A percentile compares a stretch with the other conserved stretches of the same genome.
These are phyloP conservation scores for Serendipita sp. DNA, from an alignment of 768 basidiomycete genomes.

Conservation along the genomic window DNA sequence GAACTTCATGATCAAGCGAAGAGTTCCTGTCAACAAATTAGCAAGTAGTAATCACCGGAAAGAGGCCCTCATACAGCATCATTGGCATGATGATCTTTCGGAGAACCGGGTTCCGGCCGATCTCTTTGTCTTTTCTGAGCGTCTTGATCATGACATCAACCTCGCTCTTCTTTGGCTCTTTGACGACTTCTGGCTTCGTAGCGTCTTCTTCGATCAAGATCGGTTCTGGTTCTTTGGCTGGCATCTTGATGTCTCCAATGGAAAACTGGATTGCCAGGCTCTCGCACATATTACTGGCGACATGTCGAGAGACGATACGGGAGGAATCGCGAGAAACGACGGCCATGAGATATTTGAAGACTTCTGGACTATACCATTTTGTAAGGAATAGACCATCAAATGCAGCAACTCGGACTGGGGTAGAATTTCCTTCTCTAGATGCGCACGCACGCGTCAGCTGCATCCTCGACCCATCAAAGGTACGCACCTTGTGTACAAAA, in stretches of 20 bases:
- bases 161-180: constrained; percentile 62
- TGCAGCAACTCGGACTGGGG: constrained; percentile 77
- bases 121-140: constrained; percentile 71
- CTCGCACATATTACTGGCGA: constrained; percentile 71
- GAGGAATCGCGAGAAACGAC: constrained; percentile 80
- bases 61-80: constrained; percentile 39
- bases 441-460: constrained; percentile 5
- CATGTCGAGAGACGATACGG: constrained; percentile 64
- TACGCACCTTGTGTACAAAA: constrained; percentile 72
- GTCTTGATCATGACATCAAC: constrained; percentile 74
- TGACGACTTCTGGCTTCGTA: constrained; percentile 46
- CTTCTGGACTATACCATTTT: constrained; percentile 69
- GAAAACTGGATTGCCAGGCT: constrained; percentile 72
- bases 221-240: constrained; percentile 54
- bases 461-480: neutral
- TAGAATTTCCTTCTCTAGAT: constrained; percentile 79
- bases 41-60: neutral
- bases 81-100: constrained; percentile 70
- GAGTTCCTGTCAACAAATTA: constrained; percentile 38
- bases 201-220: constrained; percentile 80
- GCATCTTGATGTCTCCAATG: constrained; percentile 78
- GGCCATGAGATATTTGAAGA: constrained; percentile 75
- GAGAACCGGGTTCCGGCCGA: constrained; percentile 62
- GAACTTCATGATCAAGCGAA: constrained; percentile 57
- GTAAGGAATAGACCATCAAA: constrained; percentile 81